These are phyloP conservation scores for Chlorella sp. DNA, from an alignment of 139 green algal species.

Conservation along the genomic window DNA sequence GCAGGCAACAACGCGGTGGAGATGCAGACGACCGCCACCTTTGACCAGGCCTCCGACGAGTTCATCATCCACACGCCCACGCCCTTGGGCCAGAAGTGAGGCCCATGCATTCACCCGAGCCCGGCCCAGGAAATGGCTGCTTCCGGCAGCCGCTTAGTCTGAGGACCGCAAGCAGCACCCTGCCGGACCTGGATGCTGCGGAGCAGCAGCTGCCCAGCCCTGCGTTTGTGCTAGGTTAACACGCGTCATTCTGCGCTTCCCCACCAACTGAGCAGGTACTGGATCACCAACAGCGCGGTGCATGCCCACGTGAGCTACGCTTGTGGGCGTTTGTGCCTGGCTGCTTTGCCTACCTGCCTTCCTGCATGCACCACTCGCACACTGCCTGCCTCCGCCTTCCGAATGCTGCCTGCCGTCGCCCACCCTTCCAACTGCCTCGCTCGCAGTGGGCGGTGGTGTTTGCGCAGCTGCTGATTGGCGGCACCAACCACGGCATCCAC, in stretches of 20 bases:
- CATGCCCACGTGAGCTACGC: slow-evolving; percentile 56
- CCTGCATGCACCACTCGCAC: too few relatives aligned
- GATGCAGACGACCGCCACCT: slow-evolving; percentile 90
- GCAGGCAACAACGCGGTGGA: slow-evolving; percentile 93
- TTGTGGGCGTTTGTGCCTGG: too few relatives aligned
- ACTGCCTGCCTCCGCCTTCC: too few relatives aligned
- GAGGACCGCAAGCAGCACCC: too few relatives aligned
- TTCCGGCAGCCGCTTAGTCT: too few relatives aligned
- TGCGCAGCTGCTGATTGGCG: slow-evolving; percentile 74
- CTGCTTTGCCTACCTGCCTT: too few relatives aligned
- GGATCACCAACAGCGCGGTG: slow-evolving; percentile 91
- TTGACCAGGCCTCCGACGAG: slow-evolving; percentile 56
- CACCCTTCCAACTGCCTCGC: not conserved
- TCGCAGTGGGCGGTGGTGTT: slow-evolving; percentile 88
- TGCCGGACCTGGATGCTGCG: not conserved
- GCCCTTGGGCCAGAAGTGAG: slow-evolving; percentile 70
- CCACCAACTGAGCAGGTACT: slow-evolving; percentile 59
- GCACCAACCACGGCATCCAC: slow-evolving; percentile 86
- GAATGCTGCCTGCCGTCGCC: not conserved
- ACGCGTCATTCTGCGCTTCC: not conserved
- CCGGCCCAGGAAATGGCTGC: too few relatives aligned
- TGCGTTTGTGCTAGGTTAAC: not conserved
- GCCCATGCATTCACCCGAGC: not conserved
- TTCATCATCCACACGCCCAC: slow-evolving; percentile 82
- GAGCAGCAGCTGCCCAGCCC: not conserved